Evolutionary conservation across 108 stramenopile species (phyloP), one percentile per base, ranked within the genome.

Genomic region (Cyclostephanos tholiformis): DNA sequence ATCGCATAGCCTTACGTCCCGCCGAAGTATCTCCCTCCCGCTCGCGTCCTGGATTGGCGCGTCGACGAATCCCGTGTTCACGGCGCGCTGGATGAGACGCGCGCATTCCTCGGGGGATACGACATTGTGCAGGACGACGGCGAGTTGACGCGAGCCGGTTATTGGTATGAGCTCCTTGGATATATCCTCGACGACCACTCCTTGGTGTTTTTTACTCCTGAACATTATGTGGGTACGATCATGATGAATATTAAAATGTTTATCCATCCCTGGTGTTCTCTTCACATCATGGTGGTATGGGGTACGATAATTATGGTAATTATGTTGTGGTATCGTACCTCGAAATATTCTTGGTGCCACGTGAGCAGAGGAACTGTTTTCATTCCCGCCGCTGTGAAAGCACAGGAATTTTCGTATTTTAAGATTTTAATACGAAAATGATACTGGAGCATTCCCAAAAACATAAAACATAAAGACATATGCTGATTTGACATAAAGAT

Each of bases 151-250:
- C 41, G 8, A 23, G 16, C 60, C 60, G 44, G 61, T 51, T 14
- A 75, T 62, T 12, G 75, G 75, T 32, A 75, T 68, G 26, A 75
- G 61, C 2, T 68, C 12, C 11, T 68, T 23, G n/a, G 75, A 75
- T 12, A 75, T 38, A 48, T 75, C 75, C 67, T 75, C 60, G 27
- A 75, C 22, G 22, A 67, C 36, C 49, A 60, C 35, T 60, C 61
- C 59, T 68, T 65, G 27, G 52, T 22, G 52, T 6, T 25, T 22
- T 25, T 53, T 53, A 41, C 41, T 41, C 23, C 20, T 53, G 52
- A 53, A 53, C 52, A 53, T 53, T 1, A 53, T 53, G 50, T 51
- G 20, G 50, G 4, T 4, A 8, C 20, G 50, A 20, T 4, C 8
- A 51, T 17, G 50, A 4, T 51, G 50, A 20, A 10, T 51, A 2